Conservation (phyloP, 2,329 filamentous ascomycete species). For the Curvularia eragrostidis region DNA sequence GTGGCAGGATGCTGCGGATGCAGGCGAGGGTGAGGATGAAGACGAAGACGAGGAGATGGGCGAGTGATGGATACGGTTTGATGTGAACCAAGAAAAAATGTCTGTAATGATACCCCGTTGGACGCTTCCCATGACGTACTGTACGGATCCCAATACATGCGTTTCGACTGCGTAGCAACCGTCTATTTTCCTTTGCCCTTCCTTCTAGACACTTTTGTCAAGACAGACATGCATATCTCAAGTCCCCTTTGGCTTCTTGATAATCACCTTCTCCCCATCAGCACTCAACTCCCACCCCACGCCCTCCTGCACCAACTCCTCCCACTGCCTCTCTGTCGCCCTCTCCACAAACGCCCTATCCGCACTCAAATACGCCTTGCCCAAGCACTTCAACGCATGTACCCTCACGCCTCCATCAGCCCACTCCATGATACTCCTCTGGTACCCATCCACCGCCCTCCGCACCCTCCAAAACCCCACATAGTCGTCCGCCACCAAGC, state of each 20-base stretch:
- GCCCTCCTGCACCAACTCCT: constrained; percentile 70
- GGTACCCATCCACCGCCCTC: constrained; percentile 78
- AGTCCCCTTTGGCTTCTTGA: constrained; percentile 66
- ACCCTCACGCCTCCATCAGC: constrained; percentile 75
- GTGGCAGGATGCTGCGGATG: constrained; percentile 60
- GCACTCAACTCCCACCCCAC: constrained; percentile 83
- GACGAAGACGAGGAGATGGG: constrained; percentile 57
- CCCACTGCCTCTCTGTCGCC: constrained; percentile 73
- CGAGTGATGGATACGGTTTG: constrained; percentile 46
- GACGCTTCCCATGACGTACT: constrained; percentile 6
- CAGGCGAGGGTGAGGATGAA: constrained; percentile 55
- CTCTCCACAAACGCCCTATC: constrained; percentile 73
- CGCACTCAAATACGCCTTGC: constrained; percentile 77
- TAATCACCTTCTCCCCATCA: constrained; percentile 72
- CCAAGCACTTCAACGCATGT: constrained; percentile 86
- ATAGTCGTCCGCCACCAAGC: constrained; percentile 83
- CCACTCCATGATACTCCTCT: constrained; percentile 80
- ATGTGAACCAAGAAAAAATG: constrained; percentile 1
- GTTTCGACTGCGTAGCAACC: neutral
- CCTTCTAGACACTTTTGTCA: neutral
- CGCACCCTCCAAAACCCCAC: constrained; percentile 75
- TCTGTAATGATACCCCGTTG: constrained; percentile 46
- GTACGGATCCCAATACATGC: constrained; percentile 1
- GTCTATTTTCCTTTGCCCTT: neutral
- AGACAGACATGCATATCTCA: constrained; percentile 21